Base-by-base conservation (phyloP, 2,329 filamentous ascomycete genomes). In the Ascochyta viciae-villosae region DNA sequence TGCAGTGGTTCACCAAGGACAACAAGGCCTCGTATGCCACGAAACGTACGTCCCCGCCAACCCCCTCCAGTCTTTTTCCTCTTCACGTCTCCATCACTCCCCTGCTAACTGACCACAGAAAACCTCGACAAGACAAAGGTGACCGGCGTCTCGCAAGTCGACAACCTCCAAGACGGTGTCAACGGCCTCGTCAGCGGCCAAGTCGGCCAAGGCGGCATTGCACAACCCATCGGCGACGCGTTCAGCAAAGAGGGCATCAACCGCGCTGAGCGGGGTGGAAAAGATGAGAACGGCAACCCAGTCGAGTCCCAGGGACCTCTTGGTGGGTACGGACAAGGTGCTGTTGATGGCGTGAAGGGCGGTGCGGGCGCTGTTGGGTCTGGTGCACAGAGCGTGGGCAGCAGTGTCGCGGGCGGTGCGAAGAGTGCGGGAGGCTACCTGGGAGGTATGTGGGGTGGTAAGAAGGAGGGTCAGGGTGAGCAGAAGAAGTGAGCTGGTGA, bases 11-110 rank as follows among this genome's bases (percentile, higher is more conserved):
- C 75, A 89, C 87, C 66, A 88, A 87, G 60, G 88, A 91, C 70
- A 92, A 92, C 81, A 91, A 92, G 76, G 84, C 87, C 5, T 88
- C 84, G 71, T 91, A 91, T 67, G 80, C 85, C 6, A 82, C 88
- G 1, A 90, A 88, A 75, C 83, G 89, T 90, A 74, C 31, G 78
- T 73, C 37, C 19, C 19, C 19, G 19, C 19, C 19, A 19, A 19
- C 19, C 19, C 19, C 19, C 19, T 19, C 19, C 19, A 19, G 19
- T 19, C 19, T 19, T 24, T n/a, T 19, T 27, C 22, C 16, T 7
- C n/a, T 38, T n/a, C 35, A 31, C 29, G 8, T 29, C 27, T 29
- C 9, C 12, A 31, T 31, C 12, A 12, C 29, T 31, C 6, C 29
- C 29, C 29, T 27, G 35, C 27, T 48, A 31, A 52, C 37, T 19